Base-by-base conservation (phyloP, 78 protist genomes). In the Emiliania huxleyi region DNA sequence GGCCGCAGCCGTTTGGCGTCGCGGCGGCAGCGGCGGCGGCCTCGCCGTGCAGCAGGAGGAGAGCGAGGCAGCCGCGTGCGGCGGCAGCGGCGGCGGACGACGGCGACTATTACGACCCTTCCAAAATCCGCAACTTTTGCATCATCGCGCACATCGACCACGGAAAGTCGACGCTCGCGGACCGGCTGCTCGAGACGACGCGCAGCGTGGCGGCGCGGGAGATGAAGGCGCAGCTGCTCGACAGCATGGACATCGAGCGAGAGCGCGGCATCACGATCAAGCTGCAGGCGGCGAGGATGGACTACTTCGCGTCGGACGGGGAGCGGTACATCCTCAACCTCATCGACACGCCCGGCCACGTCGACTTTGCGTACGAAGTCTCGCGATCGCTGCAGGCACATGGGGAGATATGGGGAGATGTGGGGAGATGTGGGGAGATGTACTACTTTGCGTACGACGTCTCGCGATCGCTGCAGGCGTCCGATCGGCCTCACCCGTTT, bases 261-360 rank as follows among this genome's bases (percentile, higher is more conserved):
- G 94, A 94, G 94, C 91, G 95, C 12, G 95, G 95, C 44, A 94
- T 94, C 49, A 94, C 95, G 35, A 91, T 94, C 93, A 94, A 94
- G 92, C 91, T 87, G 43, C 94, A 90, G 92, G 89, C 91, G 44
- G 93, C 92, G 37, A 43, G 92, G 8, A 94, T 94, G 95, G 26
- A 48, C 91, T 87, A 93, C 71, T 22, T 23, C n/a, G 79, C 37
- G 29, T 2, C 2, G 46, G 55, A 89, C 42, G 87, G 77, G 15
- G 1, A 85, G 49, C 15, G 40, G 62, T 94, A 91, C 26, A 69
- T 88, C n/a, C 94, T 94, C 37, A 94, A 94, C 55, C 94, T 94
- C 23, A 94, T 94, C 45, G 95, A 94, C 92, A 94, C 95, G 37
- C 95, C 95, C 22, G 95, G 95, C 4, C 95, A 94, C 87, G 95